Evolutionary conservation across 1,284 basidiomycete genomes (phyloP), one percentile per base, ranked within the genome.

Genomic region (Moniliella sp.): DNA sequence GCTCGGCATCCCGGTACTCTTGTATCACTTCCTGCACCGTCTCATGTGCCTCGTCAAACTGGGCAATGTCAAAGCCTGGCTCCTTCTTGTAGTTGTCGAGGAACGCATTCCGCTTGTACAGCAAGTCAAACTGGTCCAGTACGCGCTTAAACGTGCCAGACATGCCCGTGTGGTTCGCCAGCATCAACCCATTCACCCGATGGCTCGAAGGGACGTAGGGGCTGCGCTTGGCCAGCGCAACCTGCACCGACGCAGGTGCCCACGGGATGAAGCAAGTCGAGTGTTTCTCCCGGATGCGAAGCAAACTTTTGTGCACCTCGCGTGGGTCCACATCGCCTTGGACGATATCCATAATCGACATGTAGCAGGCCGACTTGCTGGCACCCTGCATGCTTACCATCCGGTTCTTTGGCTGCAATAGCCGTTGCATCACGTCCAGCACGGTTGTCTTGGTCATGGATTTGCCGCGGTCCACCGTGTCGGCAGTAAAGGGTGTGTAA

Each of bases 161-260:
- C 41, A 99, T 84, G 47, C 83, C 86, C 4, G 91, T 99, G 60
- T 97, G 88, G 53, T 99, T 97, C 9, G 88, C 91, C 33, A 97
- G 71, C 91, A 99, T 97, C 38, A 97, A 69, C 0, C 91, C 91
- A 59, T 80, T 93, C 36, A 93, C 88, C 15, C 82, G 88, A 40
- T 61, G 83, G 50, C 76, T 80, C 29, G 78, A 75, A 11, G 74
- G 70, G 35, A 91, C 68, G 59, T 84, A 91, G 5, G 82, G 86
- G 32, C 78, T 88, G 56, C 73, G 75, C 43, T 82, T 76, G 1
- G 86, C 91, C 40, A 94, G 66, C 3, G 91, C 88, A 1, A 97
- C 86, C 64, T 99, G 91, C 49, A 94, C 93, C 27, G 81, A 86
- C 1, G 88, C 88, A 1, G 91, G 91, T 3, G 91, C 91, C 91